Conservation (phyloP, 2,329 filamentous ascomycete species). For the Phyllachora maydis region DNA sequence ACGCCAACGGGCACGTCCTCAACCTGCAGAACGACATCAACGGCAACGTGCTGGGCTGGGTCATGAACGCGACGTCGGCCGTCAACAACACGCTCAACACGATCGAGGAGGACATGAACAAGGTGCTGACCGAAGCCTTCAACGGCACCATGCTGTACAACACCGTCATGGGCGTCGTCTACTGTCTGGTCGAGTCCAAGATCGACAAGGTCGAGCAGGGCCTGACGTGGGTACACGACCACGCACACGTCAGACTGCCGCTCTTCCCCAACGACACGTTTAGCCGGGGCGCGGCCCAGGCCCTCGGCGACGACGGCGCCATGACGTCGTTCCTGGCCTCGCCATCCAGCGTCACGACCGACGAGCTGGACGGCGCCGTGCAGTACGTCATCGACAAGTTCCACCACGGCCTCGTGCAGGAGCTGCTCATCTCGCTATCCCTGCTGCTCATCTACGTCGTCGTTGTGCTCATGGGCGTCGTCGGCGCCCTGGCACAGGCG, state of each 20-base stretch:
- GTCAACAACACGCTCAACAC: slow-evolving; percentile 71
- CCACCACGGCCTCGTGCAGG: slow-evolving; percentile 44
- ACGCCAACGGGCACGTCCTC: slow-evolving; percentile 51
- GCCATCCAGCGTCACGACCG: slow-evolving; percentile 49
- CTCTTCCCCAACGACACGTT: slow-evolving; percentile 63
- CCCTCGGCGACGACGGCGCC: slow-evolving; percentile 33
- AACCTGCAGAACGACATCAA: slow-evolving; percentile 46
- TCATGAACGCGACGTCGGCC: slow-evolving; percentile 61
- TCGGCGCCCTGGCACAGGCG: slow-evolving; percentile 43
- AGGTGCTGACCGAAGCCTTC: slow-evolving; percentile 57
- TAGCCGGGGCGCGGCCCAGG: slow-evolving; percentile 51
- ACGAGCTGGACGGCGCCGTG: slow-evolving; percentile 66
- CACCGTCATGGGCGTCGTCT: slow-evolving; percentile 59
- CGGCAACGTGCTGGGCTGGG: slow-evolving; percentile 67
- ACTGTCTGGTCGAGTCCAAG: slow-evolving; percentile 79
- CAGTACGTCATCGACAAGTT: slow-evolving; percentile 47
- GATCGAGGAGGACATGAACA: slow-evolving; percentile 60
- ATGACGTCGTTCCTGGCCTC: slow-evolving; percentile 58
- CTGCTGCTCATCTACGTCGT: slow-evolving; percentile 62
- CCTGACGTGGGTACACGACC: slow-evolving; percentile 80
- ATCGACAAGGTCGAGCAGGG: slow-evolving; percentile 67
- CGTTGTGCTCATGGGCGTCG: slow-evolving; percentile 53
- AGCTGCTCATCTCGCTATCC: slow-evolving; percentile 59
- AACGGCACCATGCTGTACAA: slow-evolving; percentile 62
- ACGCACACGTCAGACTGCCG: slow-evolving; percentile 70